Evolutionary conservation across 2,329 filamentous ascomycete species (phyloP), one percentile per base, ranked within the genome.

Genomic region (Tolypocladium tundrense): DNA sequence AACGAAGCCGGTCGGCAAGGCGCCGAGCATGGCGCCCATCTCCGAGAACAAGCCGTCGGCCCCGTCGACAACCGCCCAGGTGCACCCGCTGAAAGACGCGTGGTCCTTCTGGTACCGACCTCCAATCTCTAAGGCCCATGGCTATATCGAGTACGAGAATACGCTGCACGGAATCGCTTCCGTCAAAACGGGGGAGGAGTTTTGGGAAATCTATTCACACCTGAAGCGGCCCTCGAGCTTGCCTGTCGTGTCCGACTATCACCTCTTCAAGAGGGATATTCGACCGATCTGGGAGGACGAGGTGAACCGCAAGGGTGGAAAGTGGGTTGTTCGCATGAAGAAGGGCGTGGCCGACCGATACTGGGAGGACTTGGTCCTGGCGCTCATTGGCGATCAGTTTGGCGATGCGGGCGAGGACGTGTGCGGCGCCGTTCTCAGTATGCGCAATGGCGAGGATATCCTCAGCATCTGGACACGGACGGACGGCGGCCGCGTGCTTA

Each of bases 21-120:
- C 63, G 14, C 61, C 68, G 19, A 66, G 68, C 62, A 78, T 79
- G 75, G 70, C 74, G 58, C 73, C 78, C 58, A 77, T 81, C 60
- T 70, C 77, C 59, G 78, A 81, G 67, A 67, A 69, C 56, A 70
- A 63, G 54, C 58, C 62, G 16, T 57, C 65, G 24, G 60, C 61
- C n/a, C 70, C 74, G 58, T 72, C 73, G 56, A 71, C 73, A 57
- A 73, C 76, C 58, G 66, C 75, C 58, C 76, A 79, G 66, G 66
- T 70, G 60, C 74, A 75, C 62, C 80, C 83, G 60, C 80, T 97
- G 66, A 91, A 89, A 75, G 87, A 91, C 72, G 87, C 86, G 62
- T 99, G 94, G 94, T 87, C 96, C 40, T 91, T 97, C 72, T 97
- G 94, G 91, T 99, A 95, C 75, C 85, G 94, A 60, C 94, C 94